Evolutionary conservation across 176 grass and related monocot genomes (phyloP).

Genomic region (Raddia guianensis): DNA sequence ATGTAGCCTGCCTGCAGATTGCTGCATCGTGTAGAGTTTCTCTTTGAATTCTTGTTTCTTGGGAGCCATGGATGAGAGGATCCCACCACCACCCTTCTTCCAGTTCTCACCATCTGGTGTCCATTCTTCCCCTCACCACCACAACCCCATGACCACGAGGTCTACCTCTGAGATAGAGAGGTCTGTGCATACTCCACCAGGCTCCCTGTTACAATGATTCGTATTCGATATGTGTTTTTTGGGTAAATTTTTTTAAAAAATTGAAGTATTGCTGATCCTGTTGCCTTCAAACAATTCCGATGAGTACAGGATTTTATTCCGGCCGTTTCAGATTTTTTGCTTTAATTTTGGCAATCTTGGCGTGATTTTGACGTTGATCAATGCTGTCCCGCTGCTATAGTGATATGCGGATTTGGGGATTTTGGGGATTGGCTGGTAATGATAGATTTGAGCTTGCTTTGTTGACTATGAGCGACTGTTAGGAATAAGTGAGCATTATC

Average conservation of each 20-base stretch:
- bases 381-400: slow-evolving; percentile 4
- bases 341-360: slow-evolving; percentile 32
- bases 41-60: slow-evolving; percentile 20
- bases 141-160: slow-evolving; percentile 61
- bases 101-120: slow-evolving; percentile 80
- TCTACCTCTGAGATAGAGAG: slow-evolving; percentile 85
- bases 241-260: background rate
- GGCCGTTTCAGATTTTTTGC: slow-evolving; percentile 35
- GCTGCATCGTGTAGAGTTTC: slow-evolving; percentile 33
- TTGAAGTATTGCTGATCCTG: background rate
- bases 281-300: background rate
- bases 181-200: slow-evolving; percentile 42
- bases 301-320: background rate
- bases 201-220: background rate
- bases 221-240: slow-evolving; percentile 14
- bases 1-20: slow-evolving; percentile 25
- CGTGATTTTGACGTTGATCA: slow-evolving; percentile 27
- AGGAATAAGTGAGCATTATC: slow-evolving; percentile 29
- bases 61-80: slow-evolving; percentile 80
- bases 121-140: slow-evolving; percentile 78
- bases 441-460: slow-evolving; percentile 18
- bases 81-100: slow-evolving; percentile 69
- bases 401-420: slow-evolving; percentile 21
- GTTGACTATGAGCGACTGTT: slow-evolving; percentile 7
- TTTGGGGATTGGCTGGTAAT: slow-evolving; percentile 24